Evolutionary conservation across 257 asterid genomes (phyloP).

Genomic region (Fraxinus americana): DNA sequence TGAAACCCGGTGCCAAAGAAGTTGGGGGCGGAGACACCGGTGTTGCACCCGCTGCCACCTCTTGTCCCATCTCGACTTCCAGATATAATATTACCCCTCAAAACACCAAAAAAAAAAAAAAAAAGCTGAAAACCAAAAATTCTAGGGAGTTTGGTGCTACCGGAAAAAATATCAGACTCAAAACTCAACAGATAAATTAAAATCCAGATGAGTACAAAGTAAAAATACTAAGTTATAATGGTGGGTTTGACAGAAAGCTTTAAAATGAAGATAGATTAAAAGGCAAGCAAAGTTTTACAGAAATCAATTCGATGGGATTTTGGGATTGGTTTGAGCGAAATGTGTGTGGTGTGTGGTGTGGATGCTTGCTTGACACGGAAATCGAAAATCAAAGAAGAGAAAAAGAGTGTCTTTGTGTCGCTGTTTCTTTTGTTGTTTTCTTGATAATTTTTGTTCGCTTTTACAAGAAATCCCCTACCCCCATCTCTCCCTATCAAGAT

Average conservation of each 20-base stretch:
- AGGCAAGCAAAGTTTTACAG: conserved; percentile 54
- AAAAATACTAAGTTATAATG: not conserved
- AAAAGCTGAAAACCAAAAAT: not conserved
- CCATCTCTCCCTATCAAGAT: no score
- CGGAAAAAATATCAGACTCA: not conserved
- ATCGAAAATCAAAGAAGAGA: conserved; percentile 56
- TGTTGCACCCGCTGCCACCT: conserved; percentile 39
- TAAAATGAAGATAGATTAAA: conserved; percentile 42
- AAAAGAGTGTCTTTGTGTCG: conserved; percentile 14
- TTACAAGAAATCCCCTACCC: no score
- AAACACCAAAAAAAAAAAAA: no score
- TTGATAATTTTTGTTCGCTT: not conserved
- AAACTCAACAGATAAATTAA: conserved; percentile 27
- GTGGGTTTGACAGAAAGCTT: conserved; percentile 31
- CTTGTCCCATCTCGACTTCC: conserved; percentile 52
- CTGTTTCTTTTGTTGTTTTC: conserved; percentile 25
- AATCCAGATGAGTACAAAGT: conserved; percentile 19
- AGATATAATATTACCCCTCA: conserved; percentile 7
- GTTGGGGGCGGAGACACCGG: conserved; percentile 59
- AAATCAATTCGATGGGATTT: conserved; percentile 16
- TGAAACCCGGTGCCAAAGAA: conserved; percentile 88
- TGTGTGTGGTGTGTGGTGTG: conserved; percentile 35
- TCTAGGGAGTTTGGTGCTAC: conserved; percentile 23
- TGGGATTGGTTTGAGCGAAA: conserved; percentile 49
- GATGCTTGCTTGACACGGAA: conserved; percentile 94